Evolutionary conservation across 352 stramenopile species (phyloP), one percentile per base, ranked within the genome.

Genomic region (Phytopythium boreale): DNA sequence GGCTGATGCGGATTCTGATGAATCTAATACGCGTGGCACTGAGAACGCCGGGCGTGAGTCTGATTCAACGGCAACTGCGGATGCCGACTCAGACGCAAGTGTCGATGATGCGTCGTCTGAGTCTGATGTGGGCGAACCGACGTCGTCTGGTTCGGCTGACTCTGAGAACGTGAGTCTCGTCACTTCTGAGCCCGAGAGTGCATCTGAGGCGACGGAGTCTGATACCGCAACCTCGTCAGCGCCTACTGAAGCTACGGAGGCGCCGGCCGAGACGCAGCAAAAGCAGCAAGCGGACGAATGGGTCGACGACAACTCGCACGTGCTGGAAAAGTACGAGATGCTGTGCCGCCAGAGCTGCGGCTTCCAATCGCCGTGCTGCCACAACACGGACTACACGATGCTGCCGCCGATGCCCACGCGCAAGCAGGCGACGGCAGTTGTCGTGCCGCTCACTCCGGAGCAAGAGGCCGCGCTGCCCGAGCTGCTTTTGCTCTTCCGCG

Each of bases 301-400:
- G 19, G 53, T 59, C 39, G 69, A 76, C 59, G 77, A 85, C 61
- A 65, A 81, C 41, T 64, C 61, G 14, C 76, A 87, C 47, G 74
- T 89, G 14, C 62, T 89, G 46, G 74, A 85, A 3, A 87, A 89
- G 62, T 89, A 81, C 62, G 72, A 76, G 62, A 62, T 77, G 56
- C 70, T 89, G 29, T 89, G 80, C 66, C 71, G 61, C 12, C 77
- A 87, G 59, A 87, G 77, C 59, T 87, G 75, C 57, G 77, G 77
- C 29, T 89, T 89, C 56, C 80, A 89, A 63, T 74, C 74, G 17
- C 80, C 77, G 11, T 88, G 79, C 62, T 88, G 79, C 64, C 74
- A 89, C 62, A 79, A 84, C 31, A 41, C 68, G 4, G 74, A 84
- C 47, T 89, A 87, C 69, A 78, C 77, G 27, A 85, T 86, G 75